Evolutionary conservation across 2,329 filamentous ascomycete genomes (phyloP).

Genomic region (Cadophora gregata): DNA sequence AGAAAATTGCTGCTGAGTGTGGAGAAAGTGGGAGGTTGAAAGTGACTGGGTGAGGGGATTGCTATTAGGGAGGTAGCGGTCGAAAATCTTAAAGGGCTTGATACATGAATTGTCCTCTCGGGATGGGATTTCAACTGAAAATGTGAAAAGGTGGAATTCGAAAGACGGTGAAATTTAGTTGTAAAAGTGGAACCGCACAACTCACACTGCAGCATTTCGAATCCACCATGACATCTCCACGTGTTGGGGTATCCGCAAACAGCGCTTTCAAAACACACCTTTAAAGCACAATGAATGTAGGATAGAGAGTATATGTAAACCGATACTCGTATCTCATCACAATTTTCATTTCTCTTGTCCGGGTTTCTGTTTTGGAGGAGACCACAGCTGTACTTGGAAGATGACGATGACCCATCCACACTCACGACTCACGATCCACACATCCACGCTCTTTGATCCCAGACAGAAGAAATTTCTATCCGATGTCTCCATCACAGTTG

Average conservation of each 20-base stretch:
- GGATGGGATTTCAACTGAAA: neutral
- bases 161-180: neutral
- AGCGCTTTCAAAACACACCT: neutral
- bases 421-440: slow-evolving; percentile 47
- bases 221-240: slow-evolving; percentile 4
- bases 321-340: no score
- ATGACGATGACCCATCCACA: neutral
- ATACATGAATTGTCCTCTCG: neutral
- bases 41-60: neutral
- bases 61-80: no score
- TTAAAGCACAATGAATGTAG: neutral
- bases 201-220: slow-evolving; percentile 5
- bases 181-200: slow-evolving; percentile 6
- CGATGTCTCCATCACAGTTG: slow-evolving; percentile 52
- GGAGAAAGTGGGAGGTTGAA: neutral
- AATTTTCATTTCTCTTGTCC: neutral
- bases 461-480: slow-evolving; percentile 49
- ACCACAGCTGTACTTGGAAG: neutral
- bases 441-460: slow-evolving; percentile 54
- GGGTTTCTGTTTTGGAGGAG: neutral
- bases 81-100: no score
- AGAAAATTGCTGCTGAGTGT: slow-evolving; percentile 29
- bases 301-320: no score
- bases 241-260: neutral
- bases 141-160: neutral